phyloP scores from a whole-genome alignment of 306 rosid species.

The Astragalus glycyphyllos region DNA sequence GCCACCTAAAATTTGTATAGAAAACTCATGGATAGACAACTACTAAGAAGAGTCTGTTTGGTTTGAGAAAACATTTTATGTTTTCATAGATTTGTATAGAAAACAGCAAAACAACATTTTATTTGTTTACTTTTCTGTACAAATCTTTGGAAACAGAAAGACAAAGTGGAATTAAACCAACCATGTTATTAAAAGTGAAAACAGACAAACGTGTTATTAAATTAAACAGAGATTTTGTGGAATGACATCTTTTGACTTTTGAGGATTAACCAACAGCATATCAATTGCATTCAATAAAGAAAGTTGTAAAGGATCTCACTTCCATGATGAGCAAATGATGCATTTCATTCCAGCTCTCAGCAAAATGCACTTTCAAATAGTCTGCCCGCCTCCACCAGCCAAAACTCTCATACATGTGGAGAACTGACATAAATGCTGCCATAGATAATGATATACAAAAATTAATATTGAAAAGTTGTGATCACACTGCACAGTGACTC shows the following conservation, averaged over 20 bases:
- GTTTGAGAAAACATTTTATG: too few species aligned
- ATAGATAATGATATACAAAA: slow-evolving; percentile 30
- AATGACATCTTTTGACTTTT: slow-evolving; percentile 28
- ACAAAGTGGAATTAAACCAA: too few species aligned
- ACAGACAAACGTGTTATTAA: too few species aligned
- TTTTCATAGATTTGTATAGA: too few species aligned
- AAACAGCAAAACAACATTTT: too few species aligned
- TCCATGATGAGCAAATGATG: slow-evolving; percentile 99
- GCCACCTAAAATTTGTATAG: background rate
- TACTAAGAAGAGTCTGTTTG: background rate
- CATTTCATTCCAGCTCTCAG: slow-evolving; percentile 99
- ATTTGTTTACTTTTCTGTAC: too few species aligned
- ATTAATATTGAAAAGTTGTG: slow-evolving; percentile 28
- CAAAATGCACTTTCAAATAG: slow-evolving; percentile 97
- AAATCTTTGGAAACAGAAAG: too few species aligned
- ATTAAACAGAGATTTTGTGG: background rate
- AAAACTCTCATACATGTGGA: slow-evolving; percentile 94
- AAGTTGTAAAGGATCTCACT: slow-evolving; percentile 49
- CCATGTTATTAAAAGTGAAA: too few species aligned
- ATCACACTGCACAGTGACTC: slow-evolving; percentile 32
- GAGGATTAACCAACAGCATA: slow-evolving; percentile 29
- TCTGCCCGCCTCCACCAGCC: slow-evolving; percentile 99
- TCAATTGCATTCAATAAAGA: slow-evolving; percentile 4
- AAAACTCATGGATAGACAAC: slow-evolving; percentile 29
- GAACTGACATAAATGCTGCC: slow-evolving; percentile 93